Evolutionary conservation across 768 basidiomycete genomes (phyloP), one percentile per base, ranked within the genome.

Genomic region (Asterophora lycoperdoides): DNA sequence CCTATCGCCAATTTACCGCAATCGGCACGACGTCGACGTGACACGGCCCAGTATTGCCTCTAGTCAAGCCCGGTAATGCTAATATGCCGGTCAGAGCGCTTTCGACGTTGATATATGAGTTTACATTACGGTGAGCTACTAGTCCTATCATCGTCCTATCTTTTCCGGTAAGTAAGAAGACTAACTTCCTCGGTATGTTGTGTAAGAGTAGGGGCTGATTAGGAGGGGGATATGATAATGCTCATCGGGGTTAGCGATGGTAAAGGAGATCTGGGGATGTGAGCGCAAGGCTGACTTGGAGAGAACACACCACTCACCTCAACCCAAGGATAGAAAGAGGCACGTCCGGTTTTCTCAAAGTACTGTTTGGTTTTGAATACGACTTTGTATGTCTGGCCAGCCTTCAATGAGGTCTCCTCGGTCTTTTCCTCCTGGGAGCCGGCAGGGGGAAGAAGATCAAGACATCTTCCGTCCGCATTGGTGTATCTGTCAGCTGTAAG

Each of bases 121-220:
- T 57, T 56, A 51, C 56, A 59, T 23, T 48, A 51, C 44, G 53
- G 57, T 65, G 53, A 57, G 50, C 41, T 46, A 20, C 26, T 42
- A 46, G 52, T n/a, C n/a, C 51, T 48, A 41, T 48, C 45, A 46
- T 46, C 10, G 52, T 40, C 23, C 51, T 48, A 41, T 46, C 10
- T 26, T n/a, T n/a, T n/a, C n/a, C n/a, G 3, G 20, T 37, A 44
- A 44, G 28, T 37, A 19, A 14, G 26, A 30, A 49, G 45, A 50
- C 65, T 58, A 91, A 66, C 89, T 94, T n/a, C 93, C 93, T 54
- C 91, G 75, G 63, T 96, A 96, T 5, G 93, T 94, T 11, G 93
- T 93, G 64, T 83, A 96, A 3, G 87, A 88, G 66, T 85, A 92
- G 4, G 93, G 92, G 63, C 89, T 94, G 60, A 95, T 84, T 11